Conservation (phyloP, 768 basidiomycete genomes). For the Coprinopsis marcescibilis region DNA sequence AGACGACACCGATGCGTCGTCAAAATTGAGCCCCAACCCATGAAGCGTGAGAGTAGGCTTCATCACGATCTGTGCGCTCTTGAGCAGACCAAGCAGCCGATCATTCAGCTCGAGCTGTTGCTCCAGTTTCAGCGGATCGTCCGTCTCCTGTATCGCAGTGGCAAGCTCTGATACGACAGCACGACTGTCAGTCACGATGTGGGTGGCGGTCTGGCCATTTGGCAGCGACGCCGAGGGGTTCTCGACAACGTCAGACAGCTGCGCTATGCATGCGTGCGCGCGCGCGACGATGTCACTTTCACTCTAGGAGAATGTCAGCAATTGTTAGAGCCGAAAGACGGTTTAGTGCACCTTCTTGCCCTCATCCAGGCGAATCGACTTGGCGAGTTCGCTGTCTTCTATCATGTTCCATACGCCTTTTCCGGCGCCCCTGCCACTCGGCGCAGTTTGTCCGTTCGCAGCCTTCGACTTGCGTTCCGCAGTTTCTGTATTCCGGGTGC, state of each 20-base stretch:
- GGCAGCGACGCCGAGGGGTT: constrained; percentile 15
- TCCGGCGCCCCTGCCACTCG: constrained; percentile 47
- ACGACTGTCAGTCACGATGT: constrained; percentile 42
- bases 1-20: constrained; percentile 19
- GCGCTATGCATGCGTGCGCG: constrained; percentile 35
- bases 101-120: constrained; percentile 73
- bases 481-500: constrained; percentile 90
- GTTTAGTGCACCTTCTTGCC: constrained; percentile 42
- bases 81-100: constrained; percentile 51
- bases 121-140: constrained; percentile 56
- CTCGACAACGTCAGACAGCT: constrained; percentile 28
- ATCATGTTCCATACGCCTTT: constrained; percentile 84
- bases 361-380: constrained; percentile 53
- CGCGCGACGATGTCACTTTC: constrained; percentile 44
- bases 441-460: constrained; percentile 15
- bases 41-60: constrained; percentile 36
- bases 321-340: background rate
- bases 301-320: constrained; percentile 21
- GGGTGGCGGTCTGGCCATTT: constrained; percentile 17
- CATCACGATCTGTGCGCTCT: constrained; percentile 34
- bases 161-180: constrained; percentile 48
- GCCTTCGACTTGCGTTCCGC: constrained; percentile 46
- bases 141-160: constrained; percentile 46
- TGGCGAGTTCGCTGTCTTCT: constrained; percentile 78
- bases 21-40: constrained; percentile 39